Evolutionary conservation across 148 eudicot genomes (phyloP), one percentile per base, ranked within the genome.

Genomic region (Rhododendron vialii): DNA sequence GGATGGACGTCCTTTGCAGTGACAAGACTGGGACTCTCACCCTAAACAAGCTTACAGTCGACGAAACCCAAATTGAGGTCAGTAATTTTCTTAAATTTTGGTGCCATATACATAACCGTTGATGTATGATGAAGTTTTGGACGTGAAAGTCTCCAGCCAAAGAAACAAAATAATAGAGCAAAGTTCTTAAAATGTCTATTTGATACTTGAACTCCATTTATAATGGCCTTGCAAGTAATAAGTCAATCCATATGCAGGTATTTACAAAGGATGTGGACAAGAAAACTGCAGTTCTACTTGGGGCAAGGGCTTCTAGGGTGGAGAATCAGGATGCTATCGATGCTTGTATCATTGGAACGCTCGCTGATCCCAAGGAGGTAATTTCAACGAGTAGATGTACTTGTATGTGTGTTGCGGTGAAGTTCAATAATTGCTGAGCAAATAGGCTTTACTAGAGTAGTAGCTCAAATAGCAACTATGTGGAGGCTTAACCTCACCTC

Each of bases 241-340:
- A 35, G 51, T 55, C 22, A 50, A 50, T 69, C 36, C 36, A 69
- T 65, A 41, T 86, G 88, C 88, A 93, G 95, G 90, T 92, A 3
- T 93, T 95, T 76, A 22, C 80, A 20, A 86, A 88, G 51, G 92
- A 90, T 83, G 35, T 90, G 50, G 93, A 94, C 77, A 92, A 89
- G 88, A 93, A 95, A 10, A 51, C 48, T 11, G 93, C 90, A 7
- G 86, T 93, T 84, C 87, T 96, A 55, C 84, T 89, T 1, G 98
- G 92, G 17, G 98, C 98, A 59, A 91, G 98, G 87, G 98, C 98
- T 87, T 96, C 98, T 36, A 94, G 98, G 88, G 91, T 92, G 69
- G 98, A 96, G 86, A 96, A 94, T 85, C 98, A 96, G 81, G 98
- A 96, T 85, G 96, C 98, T 47, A 96, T 96, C 43, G 98, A 96